Evolutionary conservation across 1,139 yeast genomes (phyloP).

Genomic region (Taphrina deformans): DNA sequence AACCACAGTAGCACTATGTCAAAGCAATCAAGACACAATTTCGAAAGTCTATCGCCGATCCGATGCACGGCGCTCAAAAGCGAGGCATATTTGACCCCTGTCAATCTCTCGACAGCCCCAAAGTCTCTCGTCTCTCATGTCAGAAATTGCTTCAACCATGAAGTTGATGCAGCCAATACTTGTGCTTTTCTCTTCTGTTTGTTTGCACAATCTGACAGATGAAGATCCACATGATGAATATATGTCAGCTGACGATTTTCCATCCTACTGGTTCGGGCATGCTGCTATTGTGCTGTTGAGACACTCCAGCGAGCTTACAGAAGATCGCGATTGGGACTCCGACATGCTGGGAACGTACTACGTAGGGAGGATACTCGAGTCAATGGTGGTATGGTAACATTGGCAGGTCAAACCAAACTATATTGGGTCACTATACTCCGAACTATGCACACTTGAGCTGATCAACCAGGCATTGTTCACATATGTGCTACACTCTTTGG

Average conservation of each 20-base stretch:
- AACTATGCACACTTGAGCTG: background rate
- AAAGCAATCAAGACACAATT: no score
- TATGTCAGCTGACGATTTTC: constrained; percentile 60
- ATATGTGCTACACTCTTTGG: constrained; percentile 49
- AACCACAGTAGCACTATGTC: no score
- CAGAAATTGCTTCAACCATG: constrained; percentile 9
- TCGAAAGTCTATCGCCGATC: background rate
- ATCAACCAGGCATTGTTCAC: constrained; percentile 61
- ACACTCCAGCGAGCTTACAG: constrained; percentile 57
- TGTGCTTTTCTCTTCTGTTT: no score
- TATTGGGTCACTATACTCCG: constrained; percentile 57
- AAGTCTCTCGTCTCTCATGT: constrained; percentile 1
- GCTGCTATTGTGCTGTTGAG: constrained; percentile 81
- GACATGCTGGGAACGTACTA: constrained; percentile 80
- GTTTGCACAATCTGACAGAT: no score
- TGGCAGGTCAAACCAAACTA: constrained; percentile 74
- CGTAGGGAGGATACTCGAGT: no score
- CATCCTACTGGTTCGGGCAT: constrained; percentile 80
- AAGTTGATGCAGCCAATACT: constrained; percentile 28
- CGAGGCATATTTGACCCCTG: constrained; percentile 1
- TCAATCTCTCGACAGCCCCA: background rate
- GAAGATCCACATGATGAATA: constrained; percentile 19
- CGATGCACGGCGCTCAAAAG: background rate
- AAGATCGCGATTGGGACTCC: constrained; percentile 45
- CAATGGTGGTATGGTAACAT: no score